Base-by-base conservation (phyloP, 257 asterid species). In the Capsicum baccatum region DNA sequence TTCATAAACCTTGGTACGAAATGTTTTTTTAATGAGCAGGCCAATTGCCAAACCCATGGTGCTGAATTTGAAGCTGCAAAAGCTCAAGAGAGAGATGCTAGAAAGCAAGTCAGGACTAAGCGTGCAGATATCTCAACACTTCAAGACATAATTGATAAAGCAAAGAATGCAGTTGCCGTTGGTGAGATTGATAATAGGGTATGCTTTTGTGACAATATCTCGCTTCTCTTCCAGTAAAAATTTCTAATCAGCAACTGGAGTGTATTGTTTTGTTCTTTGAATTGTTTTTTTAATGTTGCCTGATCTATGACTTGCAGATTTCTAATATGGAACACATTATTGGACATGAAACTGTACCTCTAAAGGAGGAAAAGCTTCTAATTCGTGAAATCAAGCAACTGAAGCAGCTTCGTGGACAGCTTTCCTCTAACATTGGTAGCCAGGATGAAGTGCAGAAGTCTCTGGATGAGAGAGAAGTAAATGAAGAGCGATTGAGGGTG, bases 371-470 rank as follows among this genome's bases (percentile, higher is more conserved):
- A 90, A 95, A 97, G 54, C 93, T 89, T 76, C 83, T 90, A 80
- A 93, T 95, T 89, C 95, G 97, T 56, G 98, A 94, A 87, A 95
- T 97, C 88, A 97, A 95, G 89, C 98, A 91, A 87, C 88, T 96
- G 90, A 94, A 94, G 91, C 97, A 95, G 88, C 93, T 90, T 63
- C 96, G 98, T 3, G 98, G 91, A 73, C 97, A 97, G 80, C 84
- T 97, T 78, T 93, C 98, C 33, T 94, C 94, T 66, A 95, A 89
- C 87, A 90, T 92, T 86, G 98, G 99, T 52, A 93, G 91, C 90
- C 92, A 89, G 84, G 98, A 90, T 85, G 98, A 97, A 89, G 90
- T 97, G 85, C 94, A 92, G 88, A 92, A 94, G 91, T 98, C 96
- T 83, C 90, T 95, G 86, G 96, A 93, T 82, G 90, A 97, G 85